phyloP scores from a whole-genome alignment of 176 grass and related monocot species.

The barley (Hordeum vulgare) region MorexV3_pseudomolecules_assembly NC_058523.1:457856807-457857306 shows the following conservation, averaged over 20 bases:
- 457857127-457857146: conserved; percentile 89
- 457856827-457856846: conserved; percentile 95
- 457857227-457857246: conserved; percentile 32
- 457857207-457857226: conserved; percentile 60
- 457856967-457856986: conserved; percentile 98
- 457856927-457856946: conserved; percentile 72
- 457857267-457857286: background rate
- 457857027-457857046: conserved; percentile 50
- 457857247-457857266: conserved; percentile 56
- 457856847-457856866: conserved; percentile 85
- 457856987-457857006: conserved; percentile 99
- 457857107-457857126: conserved; percentile 88
- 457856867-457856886: conserved; percentile 85
- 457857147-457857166: conserved; percentile 91
- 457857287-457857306: background rate
- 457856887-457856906: conserved; percentile 78
- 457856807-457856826: conserved; percentile 92
- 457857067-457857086: conserved; percentile 66
- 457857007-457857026: conserved; percentile 95
- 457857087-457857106: conserved; percentile 83
- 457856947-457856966: conserved; percentile 85
- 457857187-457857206: conserved; percentile 59
- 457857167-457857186: conserved; percentile 29
- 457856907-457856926: conserved; percentile 49
- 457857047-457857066: conserved; percentile 61